phyloP scores from a whole-genome alignment of 352 stramenopile genomes.

The Pythium rishiriense region DNA sequence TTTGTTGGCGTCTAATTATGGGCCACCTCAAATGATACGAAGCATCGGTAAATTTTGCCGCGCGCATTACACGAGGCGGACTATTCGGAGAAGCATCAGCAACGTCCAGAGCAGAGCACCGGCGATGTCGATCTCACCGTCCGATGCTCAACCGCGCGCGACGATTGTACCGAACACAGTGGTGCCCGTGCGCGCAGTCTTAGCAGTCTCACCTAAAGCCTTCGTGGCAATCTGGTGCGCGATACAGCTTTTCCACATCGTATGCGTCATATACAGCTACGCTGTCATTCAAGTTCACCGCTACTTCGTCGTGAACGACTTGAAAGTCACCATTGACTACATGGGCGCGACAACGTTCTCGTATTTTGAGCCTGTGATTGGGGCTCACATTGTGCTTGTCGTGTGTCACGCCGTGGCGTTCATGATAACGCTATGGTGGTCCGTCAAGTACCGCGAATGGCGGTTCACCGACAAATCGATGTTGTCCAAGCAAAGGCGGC shows the following conservation, averaged over 20 bases:
- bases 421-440: conserved; percentile 2
- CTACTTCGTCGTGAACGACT: conserved; percentile 4
- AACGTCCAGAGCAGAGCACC: not conserved
- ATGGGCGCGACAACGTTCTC: not conserved
- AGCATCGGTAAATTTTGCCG: too few relatives aligned
- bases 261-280: not conserved
- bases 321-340: conserved; percentile 12
- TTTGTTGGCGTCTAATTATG: too few relatives aligned
- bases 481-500: not conserved
- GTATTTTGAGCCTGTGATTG: conserved; percentile 15
- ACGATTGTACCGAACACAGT: not conserved
- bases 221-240: conserved; percentile 15
- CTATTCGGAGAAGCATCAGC: not conserved
- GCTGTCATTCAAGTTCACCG: conserved; percentile 6
- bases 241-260: conserved; percentile 2
- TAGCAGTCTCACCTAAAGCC: not conserved
- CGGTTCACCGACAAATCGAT: conserved; percentile 6
- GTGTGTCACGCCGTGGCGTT: not conserved
- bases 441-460: conserved; percentile 10
- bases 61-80: not conserved
- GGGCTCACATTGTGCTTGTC: not conserved
- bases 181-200: not conserved
- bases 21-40: too few relatives aligned
- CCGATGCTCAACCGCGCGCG: not conserved
- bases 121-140: not conserved